Evolutionary conservation across 306 rosid genomes (phyloP).

Genomic region (Alnus rubra): DNA sequence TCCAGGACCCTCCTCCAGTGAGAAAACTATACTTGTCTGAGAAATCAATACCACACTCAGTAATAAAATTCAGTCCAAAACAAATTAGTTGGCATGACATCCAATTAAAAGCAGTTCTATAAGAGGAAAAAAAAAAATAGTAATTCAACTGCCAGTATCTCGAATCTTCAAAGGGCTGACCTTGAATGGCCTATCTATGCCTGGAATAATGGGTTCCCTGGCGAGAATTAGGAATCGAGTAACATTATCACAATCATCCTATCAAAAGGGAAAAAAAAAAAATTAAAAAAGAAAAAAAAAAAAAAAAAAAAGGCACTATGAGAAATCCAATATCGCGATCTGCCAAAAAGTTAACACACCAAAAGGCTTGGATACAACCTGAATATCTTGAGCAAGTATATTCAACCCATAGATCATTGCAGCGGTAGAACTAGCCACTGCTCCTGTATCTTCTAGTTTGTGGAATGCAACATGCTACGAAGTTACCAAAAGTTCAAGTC

Average conservation of each 20-base stretch:
- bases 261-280: slow-evolving; percentile 27
- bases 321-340: slow-evolving; percentile 20
- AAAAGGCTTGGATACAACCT: slow-evolving; percentile 49
- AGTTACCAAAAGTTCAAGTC: slow-evolving; percentile 21
- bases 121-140: background rate
- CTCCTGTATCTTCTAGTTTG: slow-evolving; percentile 77
- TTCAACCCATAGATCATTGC: slow-evolving; percentile 77
- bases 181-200: slow-evolving; percentile 89
- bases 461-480: slow-evolving; percentile 73
- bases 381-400: slow-evolving; percentile 85
- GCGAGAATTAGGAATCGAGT: slow-evolving; percentile 93
- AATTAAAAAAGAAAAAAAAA: background rate
- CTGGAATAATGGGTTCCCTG: slow-evolving; percentile 94
- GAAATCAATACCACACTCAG: slow-evolving; percentile 31
- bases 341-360: slow-evolving; percentile 12
- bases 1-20: slow-evolving; percentile 97
- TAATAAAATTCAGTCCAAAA: slow-evolving; percentile 10
- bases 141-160: slow-evolving; percentile 4
- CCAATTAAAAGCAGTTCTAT: slow-evolving; percentile 16
- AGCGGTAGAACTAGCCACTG: slow-evolving; percentile 89
- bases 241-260: slow-evolving; percentile 91
- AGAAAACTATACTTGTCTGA: slow-evolving; percentile 96
- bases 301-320: background rate
- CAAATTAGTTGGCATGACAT: slow-evolving; percentile 13
- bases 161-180: slow-evolving; percentile 35